Percentiles rank a stretch among this genome's conserved stretches.
Evolutionary conservation across 805 yeast species (phyloP).

Genomic region (Candida boidinii): DNA sequence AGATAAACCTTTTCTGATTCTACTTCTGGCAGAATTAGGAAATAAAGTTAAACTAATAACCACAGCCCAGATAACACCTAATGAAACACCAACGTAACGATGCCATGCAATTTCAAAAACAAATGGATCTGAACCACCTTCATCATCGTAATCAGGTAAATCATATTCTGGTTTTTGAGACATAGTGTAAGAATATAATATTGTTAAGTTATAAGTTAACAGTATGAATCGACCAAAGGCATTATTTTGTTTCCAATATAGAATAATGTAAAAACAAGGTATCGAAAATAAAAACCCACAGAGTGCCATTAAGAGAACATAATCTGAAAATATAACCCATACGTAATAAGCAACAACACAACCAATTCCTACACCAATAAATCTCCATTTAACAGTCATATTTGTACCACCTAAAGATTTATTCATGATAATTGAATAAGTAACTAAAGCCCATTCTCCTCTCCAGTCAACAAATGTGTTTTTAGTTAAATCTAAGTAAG

Average conservation of each 20-base stretch:
- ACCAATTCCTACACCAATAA: conserved; percentile 70
- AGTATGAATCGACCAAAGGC: conserved; percentile 65
- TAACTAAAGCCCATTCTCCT: conserved; percentile 81
- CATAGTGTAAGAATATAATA: conserved; percentile 65
- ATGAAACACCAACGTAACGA: conserved; percentile 60
- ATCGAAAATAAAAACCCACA: conserved; percentile 39
- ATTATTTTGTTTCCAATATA: conserved; percentile 55
- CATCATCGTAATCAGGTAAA: conserved; percentile 31
- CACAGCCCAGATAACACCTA: conserved; percentile 75
- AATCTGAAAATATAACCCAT: conserved; percentile 53
- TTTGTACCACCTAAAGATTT: conserved; percentile 80
- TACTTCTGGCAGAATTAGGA: conserved; percentile 69
- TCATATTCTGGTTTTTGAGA: conserved; percentile 46
- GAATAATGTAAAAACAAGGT: conserved; percentile 48
- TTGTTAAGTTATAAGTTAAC: conserved; percentile 71
- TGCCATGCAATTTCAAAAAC: conserved; percentile 72
- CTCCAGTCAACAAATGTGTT: conserved; percentile 54
- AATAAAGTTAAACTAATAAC: conserved; percentile 54
- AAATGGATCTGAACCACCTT: conserved; percentile 64
- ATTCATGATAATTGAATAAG: conserved; percentile 77
- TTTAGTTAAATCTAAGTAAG: conserved; percentile 51
- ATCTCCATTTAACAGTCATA: conserved; percentile 65
- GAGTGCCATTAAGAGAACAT: conserved; percentile 40
- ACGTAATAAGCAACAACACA: conserved; percentile 50
- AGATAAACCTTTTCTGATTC: conserved; percentile 57